These are phyloP conservation scores for Anacardium occidentale DNA, from an alignment of 345 rosid genomes.

Conservation along the genomic window DNA sequence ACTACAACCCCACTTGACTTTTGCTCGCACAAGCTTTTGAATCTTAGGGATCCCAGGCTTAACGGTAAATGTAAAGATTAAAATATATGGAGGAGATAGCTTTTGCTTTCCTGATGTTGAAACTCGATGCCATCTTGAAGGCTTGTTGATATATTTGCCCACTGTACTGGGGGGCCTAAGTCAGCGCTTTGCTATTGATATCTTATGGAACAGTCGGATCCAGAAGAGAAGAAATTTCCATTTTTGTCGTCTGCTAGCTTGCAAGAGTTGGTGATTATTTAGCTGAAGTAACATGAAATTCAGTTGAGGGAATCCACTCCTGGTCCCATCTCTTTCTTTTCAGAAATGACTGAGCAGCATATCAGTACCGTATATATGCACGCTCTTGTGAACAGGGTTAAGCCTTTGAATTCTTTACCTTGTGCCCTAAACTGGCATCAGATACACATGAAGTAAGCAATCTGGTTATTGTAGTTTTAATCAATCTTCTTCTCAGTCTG, in stretches of 20 bases:
- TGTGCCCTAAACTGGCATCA: no score
- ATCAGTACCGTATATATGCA: no score
- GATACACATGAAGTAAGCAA: no score
- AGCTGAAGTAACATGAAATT: slow-evolving; percentile 19
- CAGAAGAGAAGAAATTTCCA: no score
- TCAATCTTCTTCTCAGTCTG: no score
- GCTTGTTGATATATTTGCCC: slow-evolving; percentile 1
- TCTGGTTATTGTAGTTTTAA: no score
- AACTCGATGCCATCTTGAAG: slow-evolving; percentile 6
- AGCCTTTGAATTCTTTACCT: no score
- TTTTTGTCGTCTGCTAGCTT: slow-evolving; percentile 25
- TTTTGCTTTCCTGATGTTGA: slow-evolving; percentile 26
- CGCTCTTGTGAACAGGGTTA: no score
- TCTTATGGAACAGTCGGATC: slow-evolving; percentile 23
- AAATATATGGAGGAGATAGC: neutral
- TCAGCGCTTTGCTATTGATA: slow-evolving; percentile 17
- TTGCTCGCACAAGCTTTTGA: slow-evolving; percentile 20
- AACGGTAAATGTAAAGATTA: slow-evolving; percentile 23
- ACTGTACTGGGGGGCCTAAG: slow-evolving; percentile 5
- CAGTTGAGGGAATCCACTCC: slow-evolving; percentile 20
- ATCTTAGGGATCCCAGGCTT: slow-evolving; percentile 31
- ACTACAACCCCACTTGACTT: slow-evolving; percentile 21
- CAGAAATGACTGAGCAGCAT: no score
- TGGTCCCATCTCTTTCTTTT: slow-evolving; percentile 22
- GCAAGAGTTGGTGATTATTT: slow-evolving; percentile 18